Base-by-base conservation (phyloP, 352 stramenopile genomes). In the Globisporangium acanthophoron region DNA sequence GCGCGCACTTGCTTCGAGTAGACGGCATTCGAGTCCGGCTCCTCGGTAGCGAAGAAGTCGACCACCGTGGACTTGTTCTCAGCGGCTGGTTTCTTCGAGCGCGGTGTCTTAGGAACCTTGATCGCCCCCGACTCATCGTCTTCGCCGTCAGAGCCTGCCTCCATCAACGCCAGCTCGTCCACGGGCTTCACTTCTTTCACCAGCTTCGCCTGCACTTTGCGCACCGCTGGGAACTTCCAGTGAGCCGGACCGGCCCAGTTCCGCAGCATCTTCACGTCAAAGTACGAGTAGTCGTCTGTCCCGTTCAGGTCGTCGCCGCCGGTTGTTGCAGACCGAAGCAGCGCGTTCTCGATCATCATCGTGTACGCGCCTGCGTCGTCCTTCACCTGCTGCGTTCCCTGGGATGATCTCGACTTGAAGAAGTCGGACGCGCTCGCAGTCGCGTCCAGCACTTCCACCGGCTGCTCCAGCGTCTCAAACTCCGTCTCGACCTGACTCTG, bases 201-300 rank as follows among this genome's bases (percentile, higher is more conserved):
- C 47, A 64, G 43, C 44, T 80, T 84, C 18, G 64, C 57, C 31
- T 85, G 72, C 20, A 86, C 63, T 40, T 78, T 80, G 49, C 77
- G 77, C 40, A 75, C 60, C 29, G 71, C 67, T 54, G 73, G 74
- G 40, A 90, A 85, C 51, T 93, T 93, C 76, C 79, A 88, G 50
- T 93, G 80, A 2, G 69, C 71, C 12, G 84, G 81, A 4, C 81
- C 81, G 44, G 81, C 81, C 81, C 81, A 92, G 54, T 93, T 93
- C 18, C 85, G 83, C 29, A 93, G 69, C 73, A 90, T 71, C 58
- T 93, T 92, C 1, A 81, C 71, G 45, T 93, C 84, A 44, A 92
- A 93, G 58, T 90, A 93, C 50, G 81, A 90, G 54, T 93, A 93
- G 33, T 93, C 84, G 50, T 74, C 75, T 58, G 67, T 70, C 3